A percentile compares a stretch with the other conserved stretches of the same genome.
Conservation (phyloP, 352 stramenopile genomes). For the Pythium biforme region DNA sequence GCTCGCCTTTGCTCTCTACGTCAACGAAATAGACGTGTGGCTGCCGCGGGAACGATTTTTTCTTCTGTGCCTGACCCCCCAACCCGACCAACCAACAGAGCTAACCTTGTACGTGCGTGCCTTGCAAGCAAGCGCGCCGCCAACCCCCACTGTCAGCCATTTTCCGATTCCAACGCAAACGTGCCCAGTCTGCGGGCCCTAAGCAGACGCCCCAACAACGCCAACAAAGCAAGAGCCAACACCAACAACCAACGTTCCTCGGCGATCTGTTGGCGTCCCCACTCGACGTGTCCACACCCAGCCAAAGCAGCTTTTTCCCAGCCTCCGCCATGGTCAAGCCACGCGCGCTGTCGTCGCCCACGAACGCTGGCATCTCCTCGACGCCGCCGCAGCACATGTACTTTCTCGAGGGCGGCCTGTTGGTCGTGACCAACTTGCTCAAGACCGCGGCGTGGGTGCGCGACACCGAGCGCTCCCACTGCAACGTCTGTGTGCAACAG, state of each 20-base stretch:
- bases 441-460: slow-evolving; percentile 68
- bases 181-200: slow-evolving; percentile 7
- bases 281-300: background rate
- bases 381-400: slow-evolving; percentile 60
- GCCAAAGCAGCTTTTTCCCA: slow-evolving; percentile 1
- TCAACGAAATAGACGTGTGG: slow-evolving; percentile 6
- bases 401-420: slow-evolving; percentile 66
- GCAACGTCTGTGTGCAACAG: slow-evolving; percentile 80
- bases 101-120: background rate
- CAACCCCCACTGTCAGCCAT: slow-evolving; percentile 4
- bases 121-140: slow-evolving; percentile 1
- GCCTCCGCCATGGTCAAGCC: slow-evolving; percentile 8
- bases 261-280: background rate
- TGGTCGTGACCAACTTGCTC: slow-evolving; percentile 69
- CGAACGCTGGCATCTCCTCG: slow-evolving; percentile 11
- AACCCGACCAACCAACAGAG: background rate
- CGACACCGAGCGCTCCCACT: slow-evolving; percentile 69
- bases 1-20: slow-evolving; percentile 2
- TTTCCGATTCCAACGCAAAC: slow-evolving; percentile 24
- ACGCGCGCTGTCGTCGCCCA: slow-evolving; percentile 15
- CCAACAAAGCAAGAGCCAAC: slow-evolving; percentile 5
- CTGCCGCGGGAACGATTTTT: background rate
- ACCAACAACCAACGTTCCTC: background rate
- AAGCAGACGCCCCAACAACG: background rate
- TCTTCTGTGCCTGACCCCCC: slow-evolving; percentile 1